Percentiles rank a stretch among this genome's conserved stretches.
Conservation (phyloP, 2,329 filamentous ascomycete genomes). For the Apiospora koreana region DNA sequence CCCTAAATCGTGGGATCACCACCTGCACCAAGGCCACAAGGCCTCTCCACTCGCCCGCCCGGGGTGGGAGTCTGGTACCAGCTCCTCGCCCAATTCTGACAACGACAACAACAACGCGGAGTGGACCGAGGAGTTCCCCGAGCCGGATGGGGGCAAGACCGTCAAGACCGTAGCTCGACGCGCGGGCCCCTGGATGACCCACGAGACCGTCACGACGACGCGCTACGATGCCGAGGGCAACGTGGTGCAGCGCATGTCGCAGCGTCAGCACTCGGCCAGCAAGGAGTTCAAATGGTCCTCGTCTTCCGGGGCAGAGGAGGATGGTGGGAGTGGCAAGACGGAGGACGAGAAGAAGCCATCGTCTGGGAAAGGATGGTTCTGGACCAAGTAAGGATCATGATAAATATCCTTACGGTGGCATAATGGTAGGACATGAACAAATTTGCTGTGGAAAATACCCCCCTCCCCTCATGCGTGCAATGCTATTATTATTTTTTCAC, state of each 20-base stretch:
- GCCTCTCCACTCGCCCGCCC: too few relatives aligned
- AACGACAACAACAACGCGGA: background rate
- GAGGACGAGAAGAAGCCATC: background rate
- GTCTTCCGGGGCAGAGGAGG: background rate
- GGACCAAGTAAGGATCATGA: background rate
- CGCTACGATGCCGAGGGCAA: constrained; percentile 10
- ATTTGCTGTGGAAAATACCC: background rate
- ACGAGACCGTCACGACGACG: background rate
- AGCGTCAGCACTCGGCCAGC: background rate
- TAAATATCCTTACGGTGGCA: too few relatives aligned
- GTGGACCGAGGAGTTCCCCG: constrained; percentile 17
- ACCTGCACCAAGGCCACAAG: background rate
- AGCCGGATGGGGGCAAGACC: constrained; percentile 25
- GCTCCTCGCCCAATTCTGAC: background rate
- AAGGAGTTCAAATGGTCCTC: background rate
- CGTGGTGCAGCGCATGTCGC: background rate
- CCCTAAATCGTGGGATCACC: background rate
- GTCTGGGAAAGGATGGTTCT: background rate
- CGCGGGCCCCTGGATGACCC: background rate
- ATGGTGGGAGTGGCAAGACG: background rate
- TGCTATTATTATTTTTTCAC: background rate
- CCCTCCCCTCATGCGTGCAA: background rate
- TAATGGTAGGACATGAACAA: background rate
- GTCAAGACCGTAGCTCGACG: constrained; percentile 16
- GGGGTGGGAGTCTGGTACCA: background rate